Conservation (phyloP, 768 basidiomycete species). For the Neoboletus subvelutipes region DNA sequence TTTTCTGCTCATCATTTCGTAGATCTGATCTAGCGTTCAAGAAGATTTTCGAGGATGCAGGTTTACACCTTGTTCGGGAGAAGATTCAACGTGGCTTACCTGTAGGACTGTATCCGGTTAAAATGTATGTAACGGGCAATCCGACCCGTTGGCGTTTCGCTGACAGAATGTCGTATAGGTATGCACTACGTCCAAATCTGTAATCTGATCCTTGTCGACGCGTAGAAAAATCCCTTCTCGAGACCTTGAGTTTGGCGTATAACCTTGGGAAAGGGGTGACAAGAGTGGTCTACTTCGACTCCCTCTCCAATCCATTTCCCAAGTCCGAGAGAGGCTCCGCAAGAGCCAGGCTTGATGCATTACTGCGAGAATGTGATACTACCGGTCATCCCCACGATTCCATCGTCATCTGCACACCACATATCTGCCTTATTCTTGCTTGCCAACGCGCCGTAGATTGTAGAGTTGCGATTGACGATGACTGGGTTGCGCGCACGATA, state of each 20-base stretch:
- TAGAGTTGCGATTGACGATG: slow-evolving; percentile 49
- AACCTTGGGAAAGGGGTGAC: neutral
- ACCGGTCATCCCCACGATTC: slow-evolving; percentile 70
- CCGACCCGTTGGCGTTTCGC: neutral
- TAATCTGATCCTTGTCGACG: slow-evolving; percentile 1
- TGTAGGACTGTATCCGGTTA: slow-evolving; percentile 76
- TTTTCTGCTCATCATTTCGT: slow-evolving; percentile 6
- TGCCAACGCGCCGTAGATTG: slow-evolving; percentile 46
- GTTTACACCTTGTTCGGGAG: slow-evolving; percentile 67
- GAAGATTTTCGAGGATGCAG: slow-evolving; percentile 68
- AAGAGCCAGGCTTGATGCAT: neutral
- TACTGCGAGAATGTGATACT: slow-evolving; percentile 33
- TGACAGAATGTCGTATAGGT: slow-evolving; percentile 22
- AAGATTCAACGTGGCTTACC: slow-evolving; percentile 84
- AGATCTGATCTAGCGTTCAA: slow-evolving; percentile 89
- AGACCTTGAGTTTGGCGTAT: neutral
- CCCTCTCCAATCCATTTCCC: too few relatives aligned
- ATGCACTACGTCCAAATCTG: slow-evolving; percentile 20
- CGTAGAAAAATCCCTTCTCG: neutral
- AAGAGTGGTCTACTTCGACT: neutral
- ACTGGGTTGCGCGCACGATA: slow-evolving; percentile 71
- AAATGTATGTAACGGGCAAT: slow-evolving; percentile 57
- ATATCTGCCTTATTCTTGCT: slow-evolving; percentile 41
- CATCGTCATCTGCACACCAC: slow-evolving; percentile 60
- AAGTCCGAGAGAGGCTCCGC: neutral